Conservation (phyloP, 1,139 yeast genomes). For the Diutina catenulata region DNA sequence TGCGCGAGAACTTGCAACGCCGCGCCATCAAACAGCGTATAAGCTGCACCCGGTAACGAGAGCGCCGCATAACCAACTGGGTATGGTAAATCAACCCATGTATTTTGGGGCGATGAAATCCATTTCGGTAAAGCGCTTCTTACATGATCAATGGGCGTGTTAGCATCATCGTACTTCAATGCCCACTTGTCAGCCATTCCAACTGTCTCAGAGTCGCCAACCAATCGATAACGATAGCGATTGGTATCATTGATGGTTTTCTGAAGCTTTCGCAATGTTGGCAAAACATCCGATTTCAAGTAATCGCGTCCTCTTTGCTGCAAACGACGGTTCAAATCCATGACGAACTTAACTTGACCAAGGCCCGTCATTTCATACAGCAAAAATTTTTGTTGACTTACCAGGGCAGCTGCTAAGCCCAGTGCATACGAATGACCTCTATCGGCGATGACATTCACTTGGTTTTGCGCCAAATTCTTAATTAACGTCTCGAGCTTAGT, state of each 20-base stretch:
- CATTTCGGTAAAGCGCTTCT: too few species aligned
- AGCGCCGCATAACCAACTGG: constrained; percentile 80
- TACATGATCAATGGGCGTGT: constrained; percentile 6
- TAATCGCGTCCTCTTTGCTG: constrained; percentile 41
- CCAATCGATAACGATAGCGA: constrained; percentile 43
- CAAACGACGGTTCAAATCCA: constrained; percentile 41
- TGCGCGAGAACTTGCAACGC: constrained; percentile 74
- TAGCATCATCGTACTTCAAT: constrained; percentile 20
- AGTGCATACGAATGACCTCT: constrained; percentile 83
- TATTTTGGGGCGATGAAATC: constrained; percentile 12
- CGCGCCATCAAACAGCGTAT: constrained; percentile 68
- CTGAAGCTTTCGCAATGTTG: constrained; percentile 49
- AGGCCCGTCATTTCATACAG: constrained; percentile 62
- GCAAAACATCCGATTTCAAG: constrained; percentile 44
- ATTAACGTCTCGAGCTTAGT: constrained; percentile 67
- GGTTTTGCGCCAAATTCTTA: constrained; percentile 66
- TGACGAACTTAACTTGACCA: constrained; percentile 61
- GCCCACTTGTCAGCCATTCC: too few species aligned
- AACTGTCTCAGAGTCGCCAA: too few species aligned
- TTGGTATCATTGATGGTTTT: constrained; percentile 25
- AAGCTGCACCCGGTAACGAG: constrained; percentile 57
- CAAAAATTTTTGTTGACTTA: constrained; percentile 49
- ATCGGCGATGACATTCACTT: constrained; percentile 69
- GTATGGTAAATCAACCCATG: constrained; percentile 66
- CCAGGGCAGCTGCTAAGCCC: constrained; percentile 50